Evolutionary conservation across 345 rosid species (phyloP).

Genomic region (Dimocarpus longan): DNA sequence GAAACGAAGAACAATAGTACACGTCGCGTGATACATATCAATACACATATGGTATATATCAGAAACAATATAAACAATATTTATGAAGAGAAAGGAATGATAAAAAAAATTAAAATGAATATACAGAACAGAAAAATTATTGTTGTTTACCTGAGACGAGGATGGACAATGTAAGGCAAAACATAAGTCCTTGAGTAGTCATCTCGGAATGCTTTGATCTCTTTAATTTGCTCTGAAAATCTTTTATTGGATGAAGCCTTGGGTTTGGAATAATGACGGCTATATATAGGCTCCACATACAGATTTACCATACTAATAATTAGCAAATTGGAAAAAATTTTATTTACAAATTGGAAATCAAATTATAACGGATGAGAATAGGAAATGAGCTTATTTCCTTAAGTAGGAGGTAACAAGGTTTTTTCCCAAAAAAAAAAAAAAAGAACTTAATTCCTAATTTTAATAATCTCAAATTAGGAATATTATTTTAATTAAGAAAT

Average conservation of each 20-base stretch:
- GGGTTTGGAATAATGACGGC: background rate
- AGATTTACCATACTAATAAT: too few relatives aligned
- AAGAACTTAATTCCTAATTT: too few relatives aligned
- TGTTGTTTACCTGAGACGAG: background rate
- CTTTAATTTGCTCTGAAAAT: background rate
- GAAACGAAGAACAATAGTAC: background rate
- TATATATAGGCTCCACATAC: background rate
- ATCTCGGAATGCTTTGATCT: background rate
- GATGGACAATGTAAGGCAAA: background rate
- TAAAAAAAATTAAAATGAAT: too few relatives aligned
- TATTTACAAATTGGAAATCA: too few relatives aligned
- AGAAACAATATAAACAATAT: background rate
- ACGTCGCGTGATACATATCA: background rate
- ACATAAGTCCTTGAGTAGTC: background rate
- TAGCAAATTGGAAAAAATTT: too few relatives aligned
- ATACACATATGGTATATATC: background rate
- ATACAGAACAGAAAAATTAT: too few relatives aligned
- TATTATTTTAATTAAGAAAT: too few relatives aligned
- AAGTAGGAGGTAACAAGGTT: too few relatives aligned
- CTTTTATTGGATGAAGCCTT: background rate
- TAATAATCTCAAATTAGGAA: too few relatives aligned
- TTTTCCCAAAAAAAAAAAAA: too few relatives aligned
- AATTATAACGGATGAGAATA: too few relatives aligned
- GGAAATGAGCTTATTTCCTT: too few relatives aligned
- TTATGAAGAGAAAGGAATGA: background rate